Evolutionary conservation across 805 yeast genomes (phyloP).

Genomic region (Trichomonascus vanleenenianus): DNA sequence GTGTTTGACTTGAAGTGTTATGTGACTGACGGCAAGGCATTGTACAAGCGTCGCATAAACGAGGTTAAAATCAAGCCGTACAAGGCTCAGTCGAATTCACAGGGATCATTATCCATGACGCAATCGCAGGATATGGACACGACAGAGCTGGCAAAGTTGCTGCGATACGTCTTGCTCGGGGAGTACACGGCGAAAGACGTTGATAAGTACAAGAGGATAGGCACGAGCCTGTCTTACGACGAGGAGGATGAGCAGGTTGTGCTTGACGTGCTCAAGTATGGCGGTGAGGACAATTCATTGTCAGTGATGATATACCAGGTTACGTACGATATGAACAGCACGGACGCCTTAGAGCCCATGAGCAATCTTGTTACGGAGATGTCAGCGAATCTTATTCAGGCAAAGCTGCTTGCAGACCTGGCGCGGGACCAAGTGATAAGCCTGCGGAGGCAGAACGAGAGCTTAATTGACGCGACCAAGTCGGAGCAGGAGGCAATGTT

Average conservation of each 20-base stretch:
- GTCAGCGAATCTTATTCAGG: conserved; percentile 3
- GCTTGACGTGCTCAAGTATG: not conserved
- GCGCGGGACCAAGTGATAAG: conserved; percentile 1
- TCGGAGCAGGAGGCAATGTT: conserved; percentile 12
- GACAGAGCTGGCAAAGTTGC: not conserved
- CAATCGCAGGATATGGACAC: conserved; percentile 1
- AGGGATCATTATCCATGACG: not conserved
- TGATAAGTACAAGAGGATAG: not conserved
- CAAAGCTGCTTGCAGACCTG: conserved; percentile 2
- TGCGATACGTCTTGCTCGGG: conserved; percentile 8
- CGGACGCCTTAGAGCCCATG: conserved; percentile 4
- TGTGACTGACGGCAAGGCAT: not conserved
- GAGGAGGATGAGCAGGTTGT: conserved; percentile 5
- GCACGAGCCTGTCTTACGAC: conserved; percentile 1
- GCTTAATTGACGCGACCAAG: conserved; percentile 12
- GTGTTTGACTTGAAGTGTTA: no score
- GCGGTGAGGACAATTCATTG: no score
- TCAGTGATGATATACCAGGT: no score
- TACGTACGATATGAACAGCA: conserved; percentile 1
- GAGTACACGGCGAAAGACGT: not conserved
- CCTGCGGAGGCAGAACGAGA: conserved; percentile 10
- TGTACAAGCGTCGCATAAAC: not conserved
- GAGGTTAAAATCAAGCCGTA: not conserved
- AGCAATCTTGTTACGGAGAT: not conserved
- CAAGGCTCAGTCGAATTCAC: not conserved